phyloP scores from a whole-genome alignment of 805 yeast species.

The Wickerhamiella brachini region DNA sequence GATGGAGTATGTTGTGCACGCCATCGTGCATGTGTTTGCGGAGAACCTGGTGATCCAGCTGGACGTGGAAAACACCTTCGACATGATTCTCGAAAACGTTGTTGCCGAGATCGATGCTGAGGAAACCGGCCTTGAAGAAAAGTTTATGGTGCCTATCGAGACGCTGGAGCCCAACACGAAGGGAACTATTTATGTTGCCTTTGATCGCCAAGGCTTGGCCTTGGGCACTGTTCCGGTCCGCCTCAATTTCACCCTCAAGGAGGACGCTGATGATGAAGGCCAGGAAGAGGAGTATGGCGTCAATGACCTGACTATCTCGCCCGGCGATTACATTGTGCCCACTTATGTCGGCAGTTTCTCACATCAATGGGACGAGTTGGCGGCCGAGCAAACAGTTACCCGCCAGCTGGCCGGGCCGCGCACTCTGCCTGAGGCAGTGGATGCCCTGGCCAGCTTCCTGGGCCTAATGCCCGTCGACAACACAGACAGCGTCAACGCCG shows the following conservation, averaged over 20 bases:
- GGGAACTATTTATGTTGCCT: conserved; percentile 69
- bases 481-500: conserved; percentile 45
- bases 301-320: conserved; percentile 56
- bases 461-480: conserved; percentile 46
- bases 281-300: conserved; percentile 88
- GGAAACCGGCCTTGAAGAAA: conserved; percentile 44
- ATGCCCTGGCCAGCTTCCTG: conserved; percentile 37
- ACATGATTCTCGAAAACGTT: conserved; percentile 63
- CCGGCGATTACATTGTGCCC: conserved; percentile 76
- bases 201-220: conserved; percentile 37
- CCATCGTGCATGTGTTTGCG: conserved; percentile 70
- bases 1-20: conserved; percentile 81
- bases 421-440: conserved; percentile 41
- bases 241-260: conserved; percentile 63
- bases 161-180: conserved; percentile 55
- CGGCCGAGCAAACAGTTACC: conserved; percentile 47
- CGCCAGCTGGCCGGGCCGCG: conserved; percentile 42
- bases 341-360: conserved; percentile 67
- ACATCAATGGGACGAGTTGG: conserved; percentile 56
- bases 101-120: conserved; percentile 32
- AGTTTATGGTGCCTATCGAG: conserved; percentile 61
- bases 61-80: conserved; percentile 75
- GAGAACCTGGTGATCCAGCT: conserved; percentile 65
- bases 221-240: conserved; percentile 47
- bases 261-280: conserved; percentile 66